Base-by-base conservation (phyloP, 805 yeast species). In the Wickerhamiella azymoides region DNA sequence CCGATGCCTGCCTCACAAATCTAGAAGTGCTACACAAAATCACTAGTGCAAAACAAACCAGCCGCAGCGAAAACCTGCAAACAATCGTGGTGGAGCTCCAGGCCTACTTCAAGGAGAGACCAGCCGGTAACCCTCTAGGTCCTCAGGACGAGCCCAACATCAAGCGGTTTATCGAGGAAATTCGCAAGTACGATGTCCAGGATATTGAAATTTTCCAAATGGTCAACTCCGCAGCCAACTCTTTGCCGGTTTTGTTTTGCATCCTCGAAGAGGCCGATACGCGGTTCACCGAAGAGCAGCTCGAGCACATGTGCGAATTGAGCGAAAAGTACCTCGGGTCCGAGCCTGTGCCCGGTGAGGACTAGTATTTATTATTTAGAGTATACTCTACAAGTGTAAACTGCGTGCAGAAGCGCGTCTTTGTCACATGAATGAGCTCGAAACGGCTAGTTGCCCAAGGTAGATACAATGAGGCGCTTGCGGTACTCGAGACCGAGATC, bases 211-310 rank as follows among this genome's bases (percentile, higher is more conserved):
- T 79, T 52, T 66, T 89, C 36, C 96, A 89, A 63, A 74, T 89
- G 35, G 72, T 88, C 47, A 88, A 89, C 60, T 68, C 78, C 7
- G 69, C 84, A 25, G 98, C 98, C 1, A 68, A 79, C 39, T 75
- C 84, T 5, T 65, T 84, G 69, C 96, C 88, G 10, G 79, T 76
- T 32, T 67, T 89, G 43, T 85, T 77, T 59, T 71, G 92, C 0
- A 65, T 89, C 25, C 77, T 89, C 1, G 98, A 89, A 58, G 97
- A 92, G 58, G 89, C 95, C 62, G 98, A 89, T 54, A 77, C 76
- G 50, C 69, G 98, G 54, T 80, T 86, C 55, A 64, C 66, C n/a
- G 84, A 82, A 49, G 80, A 74, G 1, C 71, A 78, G 49, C 70
- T 83, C 41, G 73, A 76, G 39, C 65, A 67, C 3, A 72, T 89